Percentiles rank a stretch among this genome's conserved stretches.
These are phyloP conservation scores for Macrophomina phaseolina DNA, from an alignment of 2,329 filamentous ascomycete genomes.

Conservation along the genomic window DNA sequence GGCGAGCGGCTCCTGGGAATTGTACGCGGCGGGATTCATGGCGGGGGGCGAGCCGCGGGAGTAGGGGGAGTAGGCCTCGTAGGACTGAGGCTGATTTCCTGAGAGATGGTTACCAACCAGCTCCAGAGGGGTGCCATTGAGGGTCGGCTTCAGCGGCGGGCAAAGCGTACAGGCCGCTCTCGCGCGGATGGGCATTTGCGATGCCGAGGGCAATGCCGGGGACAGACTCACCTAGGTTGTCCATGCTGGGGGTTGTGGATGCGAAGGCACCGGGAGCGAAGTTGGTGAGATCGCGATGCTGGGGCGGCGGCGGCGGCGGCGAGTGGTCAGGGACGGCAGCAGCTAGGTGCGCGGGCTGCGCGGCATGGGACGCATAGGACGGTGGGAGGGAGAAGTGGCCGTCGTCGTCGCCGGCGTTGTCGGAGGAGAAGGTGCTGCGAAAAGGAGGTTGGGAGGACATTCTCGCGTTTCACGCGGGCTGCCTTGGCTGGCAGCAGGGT, in stretches of 20 bases:
- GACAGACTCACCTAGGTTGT: slow-evolving; percentile 66
- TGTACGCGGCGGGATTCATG: slow-evolving; percentile 47
- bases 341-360: neutral
- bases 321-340: neutral
- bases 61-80: slow-evolving; percentile 24
- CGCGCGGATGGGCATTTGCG: slow-evolving; percentile 63
- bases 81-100: slow-evolving; percentile 14
- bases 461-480: slow-evolving; percentile 26
- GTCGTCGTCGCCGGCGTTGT: slow-evolving; percentile 13
- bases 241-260: slow-evolving; percentile 64
- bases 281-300: slow-evolving; percentile 5
- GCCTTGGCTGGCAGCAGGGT: slow-evolving; percentile 27
- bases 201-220: slow-evolving; percentile 69
- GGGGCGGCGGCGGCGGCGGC: slow-evolving; percentile 18
- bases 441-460: slow-evolving; percentile 27
- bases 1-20: slow-evolving; percentile 42
- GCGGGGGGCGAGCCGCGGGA: slow-evolving; percentile 35
- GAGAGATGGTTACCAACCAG: slow-evolving; percentile 14
- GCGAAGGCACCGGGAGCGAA: slow-evolving; percentile 7
- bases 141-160: slow-evolving; percentile 40
- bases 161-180: slow-evolving; percentile 69
- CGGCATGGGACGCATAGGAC: slow-evolving; percentile 7
- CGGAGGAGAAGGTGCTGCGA: slow-evolving; percentile 20
- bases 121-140: slow-evolving; percentile 4
- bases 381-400: slow-evolving; percentile 6